A percentile compares a stretch with the other conserved stretches of the same genome.
Evolutionary conservation across 495 filamentous ascomycete genomes (phyloP).

Genomic region (Tuber aestivum): DNA sequence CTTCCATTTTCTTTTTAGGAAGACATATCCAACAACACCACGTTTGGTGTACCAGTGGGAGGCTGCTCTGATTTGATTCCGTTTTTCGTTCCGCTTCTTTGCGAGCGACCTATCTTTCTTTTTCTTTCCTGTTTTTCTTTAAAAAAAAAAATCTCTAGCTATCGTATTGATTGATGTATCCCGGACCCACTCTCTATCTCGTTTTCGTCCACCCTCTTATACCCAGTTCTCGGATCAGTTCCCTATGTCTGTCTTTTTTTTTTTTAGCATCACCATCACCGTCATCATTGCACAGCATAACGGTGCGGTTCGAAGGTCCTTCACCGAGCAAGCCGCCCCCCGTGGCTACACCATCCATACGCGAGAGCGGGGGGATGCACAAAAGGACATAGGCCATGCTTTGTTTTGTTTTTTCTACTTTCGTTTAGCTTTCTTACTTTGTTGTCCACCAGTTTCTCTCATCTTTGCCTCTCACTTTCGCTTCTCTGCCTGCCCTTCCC

Average conservation of each 20-base stretch:
- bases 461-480: neutral
- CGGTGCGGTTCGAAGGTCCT: neutral
- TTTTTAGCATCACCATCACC: neutral
- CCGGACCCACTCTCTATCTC: neutral
- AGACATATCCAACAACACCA: neutral
- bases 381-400: neutral
- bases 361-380: neutral
- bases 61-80: neutral
- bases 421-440: neutral
- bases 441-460: neutral
- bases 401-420: neutral
- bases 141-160: neutral
- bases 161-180: neutral
- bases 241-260: neutral
- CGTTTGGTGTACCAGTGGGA: neutral
- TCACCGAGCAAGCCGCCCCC: neutral
- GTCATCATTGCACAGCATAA: neutral
- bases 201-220: neutral
- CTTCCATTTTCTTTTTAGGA: neutral
- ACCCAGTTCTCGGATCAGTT: slow-evolving; percentile 2
- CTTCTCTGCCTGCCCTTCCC: neutral
- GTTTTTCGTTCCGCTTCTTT: neutral
- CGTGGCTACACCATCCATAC: neutral
- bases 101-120: neutral
- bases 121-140: too few relatives aligned